Base-by-base conservation (phyloP, 139 green algal genomes). In the Tetradesmus obliquus region DNA sequence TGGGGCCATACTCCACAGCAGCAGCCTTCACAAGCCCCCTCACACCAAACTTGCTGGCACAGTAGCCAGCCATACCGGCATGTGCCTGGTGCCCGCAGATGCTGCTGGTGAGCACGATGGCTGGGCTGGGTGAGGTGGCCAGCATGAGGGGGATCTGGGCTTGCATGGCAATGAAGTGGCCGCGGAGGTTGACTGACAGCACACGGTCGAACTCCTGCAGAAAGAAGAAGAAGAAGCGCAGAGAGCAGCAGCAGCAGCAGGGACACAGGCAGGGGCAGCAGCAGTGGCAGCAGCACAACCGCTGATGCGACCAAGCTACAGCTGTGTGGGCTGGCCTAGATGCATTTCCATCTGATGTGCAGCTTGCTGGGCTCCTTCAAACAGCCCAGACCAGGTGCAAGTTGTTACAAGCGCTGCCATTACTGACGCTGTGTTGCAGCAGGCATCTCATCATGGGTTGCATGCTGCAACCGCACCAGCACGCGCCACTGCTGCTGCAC, bases 61-160 rank as follows among this genome's bases (percentile, higher is more conserved):
- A 7, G 51, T 91, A 91, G 1, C 79, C 51, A 24, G 79, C 55
- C 88, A 88, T 71, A 22, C 80, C 80, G 9, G 88, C 57, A 6
- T 86, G 53, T 7, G 55, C 79, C 15, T 69, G 20, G 15, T 87
- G 76, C 3, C 88, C 88, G 17, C 54, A 66, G 8, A 91, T 15
- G 51, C 79, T 88, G 24, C 54, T 58, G 13, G 79, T 91, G 57
- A 86, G n/a, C 9, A 86, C 80, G 12, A 91, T 91, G 32, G 88
- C 88, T 10, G 88, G 88, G 32, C 24, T 51, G 15, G 32, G 20
- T 60, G 76, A 87, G 5, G 88, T 88, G 17, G 55, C 55, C 79
- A 91, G 58, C 88, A 91, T 91, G 79, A 91, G 32, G 57, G 88
- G 88, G 79, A 91, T 91, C 88, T 91, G 24, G 10, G 51, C 55